These are phyloP conservation scores for Zymoseptoria crescenta DNA, from an alignment of 2,329 filamentous ascomycete genomes.

Conservation along the genomic window DNA sequence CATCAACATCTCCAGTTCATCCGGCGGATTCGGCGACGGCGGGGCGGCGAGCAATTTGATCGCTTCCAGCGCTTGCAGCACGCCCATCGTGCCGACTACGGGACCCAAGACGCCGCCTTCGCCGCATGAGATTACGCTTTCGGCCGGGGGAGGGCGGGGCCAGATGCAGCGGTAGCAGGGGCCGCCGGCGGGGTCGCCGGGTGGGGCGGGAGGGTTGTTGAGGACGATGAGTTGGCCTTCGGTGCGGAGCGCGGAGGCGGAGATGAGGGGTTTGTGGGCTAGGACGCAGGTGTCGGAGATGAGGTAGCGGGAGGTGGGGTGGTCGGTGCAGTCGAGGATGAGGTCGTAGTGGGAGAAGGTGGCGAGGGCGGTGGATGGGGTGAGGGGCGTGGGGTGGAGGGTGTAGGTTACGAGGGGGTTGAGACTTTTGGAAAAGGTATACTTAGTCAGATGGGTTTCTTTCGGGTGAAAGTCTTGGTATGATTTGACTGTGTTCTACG, in stretches of 20 bases:
- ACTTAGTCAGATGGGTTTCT: slow-evolving; percentile 5
- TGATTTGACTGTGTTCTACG: slow-evolving; percentile 20
- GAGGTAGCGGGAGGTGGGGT: slow-evolving; percentile 82
- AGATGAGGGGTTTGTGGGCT: slow-evolving; percentile 70
- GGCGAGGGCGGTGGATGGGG: slow-evolving; percentile 56
- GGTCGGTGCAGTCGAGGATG: slow-evolving; percentile 91
- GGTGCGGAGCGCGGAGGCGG: slow-evolving; percentile 78
- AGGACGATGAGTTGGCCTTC: slow-evolving; percentile 87
- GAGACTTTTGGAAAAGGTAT: slow-evolving; percentile 42
- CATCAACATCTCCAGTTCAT: slow-evolving; percentile 9
- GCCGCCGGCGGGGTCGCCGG: slow-evolving; percentile 53
- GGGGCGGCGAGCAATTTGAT: slow-evolving; percentile 64
- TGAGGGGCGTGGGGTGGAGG: slow-evolving; percentile 57
- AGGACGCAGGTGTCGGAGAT: slow-evolving; percentile 86
- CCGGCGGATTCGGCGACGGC: slow-evolving; percentile 6
- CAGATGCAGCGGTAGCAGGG: slow-evolving; percentile 95
- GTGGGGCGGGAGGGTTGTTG: slow-evolving; percentile 64
- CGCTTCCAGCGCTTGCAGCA: slow-evolving; percentile 81
- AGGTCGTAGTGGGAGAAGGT: slow-evolving; percentile 69
- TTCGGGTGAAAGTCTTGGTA: background rate
- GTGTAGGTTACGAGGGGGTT: slow-evolving; percentile 65
- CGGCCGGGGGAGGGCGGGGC: slow-evolving; percentile 74
- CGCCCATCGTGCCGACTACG: slow-evolving; percentile 87
- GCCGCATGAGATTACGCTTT: slow-evolving; percentile 75
- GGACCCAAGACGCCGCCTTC: slow-evolving; percentile 90